Evolutionary conservation across 345 rosid genomes (phyloP).

Genomic region (Eucalyptus sideroxylon): DNA sequence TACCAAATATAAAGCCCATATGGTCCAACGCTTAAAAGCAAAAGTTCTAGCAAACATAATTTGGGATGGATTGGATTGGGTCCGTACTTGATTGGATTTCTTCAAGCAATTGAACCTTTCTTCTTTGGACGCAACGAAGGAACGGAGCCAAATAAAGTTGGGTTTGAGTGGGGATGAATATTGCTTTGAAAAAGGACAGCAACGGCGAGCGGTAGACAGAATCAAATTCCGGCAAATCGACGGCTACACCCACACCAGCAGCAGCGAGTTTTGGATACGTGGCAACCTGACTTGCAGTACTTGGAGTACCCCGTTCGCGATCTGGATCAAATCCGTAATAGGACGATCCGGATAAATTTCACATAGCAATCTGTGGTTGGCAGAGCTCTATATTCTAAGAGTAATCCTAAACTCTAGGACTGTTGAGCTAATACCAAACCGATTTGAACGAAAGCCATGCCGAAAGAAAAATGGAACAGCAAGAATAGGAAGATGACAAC

Average conservation of each 20-base stretch:
- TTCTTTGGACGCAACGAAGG: background rate
- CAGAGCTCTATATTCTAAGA: background rate
- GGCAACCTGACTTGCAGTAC: background rate
- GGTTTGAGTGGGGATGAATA: background rate
- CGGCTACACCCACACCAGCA: accelerated
- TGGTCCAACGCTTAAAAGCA: background rate
- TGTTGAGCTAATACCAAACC: accelerated
- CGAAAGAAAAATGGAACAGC: background rate
- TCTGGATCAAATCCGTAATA: accelerated
- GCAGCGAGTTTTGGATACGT: accelerated
- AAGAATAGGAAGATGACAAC: background rate
- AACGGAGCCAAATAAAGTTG: background rate
- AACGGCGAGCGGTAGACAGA: accelerated
- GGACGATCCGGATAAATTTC: too few relatives aligned
- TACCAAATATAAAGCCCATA: background rate
- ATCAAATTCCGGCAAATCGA: background rate
- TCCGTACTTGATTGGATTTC: background rate
- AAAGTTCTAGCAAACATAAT: background rate
- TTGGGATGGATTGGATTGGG: background rate
- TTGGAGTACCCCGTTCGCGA: accelerated
- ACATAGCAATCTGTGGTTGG: accelerated
- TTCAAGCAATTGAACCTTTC: background rate
- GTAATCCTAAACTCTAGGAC: background rate
- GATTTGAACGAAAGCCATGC: background rate
- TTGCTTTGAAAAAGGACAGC: background rate